Percentiles rank a stretch among this genome's conserved stretches.
phyloP scores from a whole-genome alignment of 2,329 filamentous ascomycete species.

The Trichoderma harzianum region DNA sequence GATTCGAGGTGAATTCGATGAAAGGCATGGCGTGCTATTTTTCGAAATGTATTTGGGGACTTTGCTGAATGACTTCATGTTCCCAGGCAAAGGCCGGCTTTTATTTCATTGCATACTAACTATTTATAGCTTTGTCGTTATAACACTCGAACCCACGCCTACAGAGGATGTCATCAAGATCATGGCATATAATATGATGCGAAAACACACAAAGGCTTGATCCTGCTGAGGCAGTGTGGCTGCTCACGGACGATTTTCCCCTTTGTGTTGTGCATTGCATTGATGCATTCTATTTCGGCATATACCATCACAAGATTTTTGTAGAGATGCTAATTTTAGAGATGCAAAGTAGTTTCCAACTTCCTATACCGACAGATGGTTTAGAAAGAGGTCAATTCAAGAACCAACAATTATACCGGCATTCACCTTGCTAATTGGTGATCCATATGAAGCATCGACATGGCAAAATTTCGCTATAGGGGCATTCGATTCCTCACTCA shows the following conservation, averaged over 20 bases:
- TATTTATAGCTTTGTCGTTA: not conserved
- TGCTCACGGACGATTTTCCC: not conserved
- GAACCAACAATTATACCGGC: not conserved
- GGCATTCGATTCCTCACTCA: not conserved
- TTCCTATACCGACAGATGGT: not conserved
- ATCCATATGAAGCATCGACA: not conserved
- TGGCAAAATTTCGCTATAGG: too few species aligned
- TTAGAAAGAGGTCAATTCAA: not conserved
- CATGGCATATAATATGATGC: not conserved
- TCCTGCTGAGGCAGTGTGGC: too few species aligned
- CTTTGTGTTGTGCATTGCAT: not conserved
- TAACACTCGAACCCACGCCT: not conserved
- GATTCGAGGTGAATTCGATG: not conserved
- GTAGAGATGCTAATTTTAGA: not conserved
- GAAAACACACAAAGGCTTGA: not conserved
- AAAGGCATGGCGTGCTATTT: not conserved
- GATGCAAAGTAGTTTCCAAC: fast-evolving
- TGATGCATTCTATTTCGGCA: too few species aligned
- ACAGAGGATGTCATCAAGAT: not conserved
- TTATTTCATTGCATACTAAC: not conserved
- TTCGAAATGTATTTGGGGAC: not conserved
- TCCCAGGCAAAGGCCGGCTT: not conserved
- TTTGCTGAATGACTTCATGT: not conserved
- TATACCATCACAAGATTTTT: not conserved
- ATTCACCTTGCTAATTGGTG: not conserved